Conservation (phyloP, 257 asterid genomes). For the Solanum bulbocastanum region DNA sequence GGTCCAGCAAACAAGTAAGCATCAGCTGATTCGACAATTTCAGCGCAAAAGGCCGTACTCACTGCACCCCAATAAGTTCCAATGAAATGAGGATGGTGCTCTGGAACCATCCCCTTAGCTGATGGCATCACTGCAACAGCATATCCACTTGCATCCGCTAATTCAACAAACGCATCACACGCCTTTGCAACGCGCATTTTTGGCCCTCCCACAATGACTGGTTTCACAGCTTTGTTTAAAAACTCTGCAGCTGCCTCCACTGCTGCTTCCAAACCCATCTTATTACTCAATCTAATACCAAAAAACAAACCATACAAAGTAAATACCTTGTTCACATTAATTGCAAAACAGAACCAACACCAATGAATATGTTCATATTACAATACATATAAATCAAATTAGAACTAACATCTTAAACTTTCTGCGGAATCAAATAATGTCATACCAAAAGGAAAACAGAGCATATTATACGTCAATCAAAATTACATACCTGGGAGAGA, state of each 20-base stretch:
- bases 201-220: conserved; percentile 22
- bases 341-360: background rate
- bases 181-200: conserved; percentile 15
- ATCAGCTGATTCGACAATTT: conserved; percentile 17
- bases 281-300: conserved; percentile 23
- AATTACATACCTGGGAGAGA: conserved; percentile 36
- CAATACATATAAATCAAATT: background rate
- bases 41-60: conserved; percentile 9
- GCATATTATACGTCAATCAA: background rate
- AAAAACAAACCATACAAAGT: background rate
- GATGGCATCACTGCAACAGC: conserved; percentile 20
- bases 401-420: background rate
- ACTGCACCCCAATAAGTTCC: conserved; percentile 24
- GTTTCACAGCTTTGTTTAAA: conserved; percentile 18
- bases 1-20: conserved; percentile 18
- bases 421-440: background rate
- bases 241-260: conserved; percentile 14
- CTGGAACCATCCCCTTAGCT: conserved; percentile 19
- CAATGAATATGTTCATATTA: background rate
- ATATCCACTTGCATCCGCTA: conserved; percentile 10
- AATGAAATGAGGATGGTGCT: conserved; percentile 9
- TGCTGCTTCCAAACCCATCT: conserved; percentile 8
- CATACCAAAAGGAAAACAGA: background rate
- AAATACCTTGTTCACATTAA: background rate
- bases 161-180: conserved; percentile 2